phyloP scores from a whole-genome alignment of 768 basidiomycete genomes.

The Amylocystis lapponica region DNA sequence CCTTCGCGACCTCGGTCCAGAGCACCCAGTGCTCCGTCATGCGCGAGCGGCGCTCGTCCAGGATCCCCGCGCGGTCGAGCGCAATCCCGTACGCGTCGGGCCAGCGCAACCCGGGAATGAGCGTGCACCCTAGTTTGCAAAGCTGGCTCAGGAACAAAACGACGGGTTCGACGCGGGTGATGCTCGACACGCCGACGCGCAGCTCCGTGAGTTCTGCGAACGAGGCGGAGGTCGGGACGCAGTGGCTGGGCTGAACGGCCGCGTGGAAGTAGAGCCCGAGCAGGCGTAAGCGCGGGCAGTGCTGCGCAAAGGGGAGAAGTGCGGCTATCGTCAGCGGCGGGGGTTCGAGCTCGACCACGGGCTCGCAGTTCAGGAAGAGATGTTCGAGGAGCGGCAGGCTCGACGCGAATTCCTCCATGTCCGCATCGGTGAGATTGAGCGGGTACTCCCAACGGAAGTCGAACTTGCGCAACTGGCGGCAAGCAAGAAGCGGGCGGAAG shows the following conservation, averaged over 20 bases:
- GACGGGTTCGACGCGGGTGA: conserved; percentile 36
- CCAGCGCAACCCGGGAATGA: conserved; percentile 52
- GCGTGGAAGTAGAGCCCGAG: conserved; percentile 37
- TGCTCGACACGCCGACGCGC: conserved; percentile 47
- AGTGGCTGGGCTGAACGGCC: conserved; percentile 9
- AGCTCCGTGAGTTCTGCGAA: conserved; percentile 28
- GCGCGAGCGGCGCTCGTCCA: conserved; percentile 12
- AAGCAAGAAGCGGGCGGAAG: conserved; percentile 30
- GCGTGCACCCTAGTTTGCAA: conserved; percentile 35
- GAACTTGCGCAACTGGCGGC: conserved; percentile 26
- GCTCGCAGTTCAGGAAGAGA: conserved; percentile 24
- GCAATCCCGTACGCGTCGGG: conserved; percentile 24
- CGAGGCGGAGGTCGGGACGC: conserved; percentile 3
- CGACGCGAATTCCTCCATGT: conserved; percentile 22
- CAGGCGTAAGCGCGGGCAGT: conserved; percentile 30
- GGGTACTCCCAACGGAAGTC: conserved; percentile 30
- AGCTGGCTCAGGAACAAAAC: conserved; percentile 53
- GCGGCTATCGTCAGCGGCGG: conserved; percentile 30
- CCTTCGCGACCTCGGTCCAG: conserved; percentile 20
- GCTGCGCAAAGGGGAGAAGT: conserved; percentile 32
- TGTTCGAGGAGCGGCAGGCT: conserved; percentile 21
- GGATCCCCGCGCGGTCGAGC: conserved; percentile 19
- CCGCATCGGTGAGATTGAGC: conserved; percentile 19
- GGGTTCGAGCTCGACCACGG: conserved; percentile 15
- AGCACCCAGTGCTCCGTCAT: conserved; percentile 18